A percentile compares a stretch with the other conserved stretches of the same genome.
Evolutionary conservation across 805 yeast genomes (phyloP).

Genomic region (Nakazawaea ishiwadae): DNA sequence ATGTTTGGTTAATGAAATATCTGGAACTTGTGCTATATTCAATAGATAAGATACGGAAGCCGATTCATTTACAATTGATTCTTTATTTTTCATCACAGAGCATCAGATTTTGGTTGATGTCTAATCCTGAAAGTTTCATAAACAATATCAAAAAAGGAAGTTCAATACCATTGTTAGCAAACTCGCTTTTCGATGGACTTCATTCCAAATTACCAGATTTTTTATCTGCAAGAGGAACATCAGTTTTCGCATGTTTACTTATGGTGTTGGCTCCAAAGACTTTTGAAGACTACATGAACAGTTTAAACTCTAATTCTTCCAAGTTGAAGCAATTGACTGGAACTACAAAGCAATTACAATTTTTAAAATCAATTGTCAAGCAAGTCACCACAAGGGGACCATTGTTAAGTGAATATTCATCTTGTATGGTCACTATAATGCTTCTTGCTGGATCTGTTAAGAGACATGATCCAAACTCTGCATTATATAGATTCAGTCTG

Average conservation of each 20-base stretch:
- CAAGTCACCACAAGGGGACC: slow-evolving; percentile 9
- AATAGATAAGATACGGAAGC: slow-evolving; percentile 32
- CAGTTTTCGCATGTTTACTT: slow-evolving; percentile 27
- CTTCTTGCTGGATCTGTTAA: slow-evolving; percentile 10
- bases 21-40: slow-evolving; percentile 34
- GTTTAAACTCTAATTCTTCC: slow-evolving; percentile 1
- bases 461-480: slow-evolving; percentile 7
- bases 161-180: slow-evolving; percentile 5
- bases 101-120: slow-evolving; percentile 43
- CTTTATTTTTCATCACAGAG: slow-evolving; percentile 42
- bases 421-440: slow-evolving; percentile 12
- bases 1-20: slow-evolving; percentile 27
- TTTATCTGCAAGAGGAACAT: slow-evolving; percentile 1
- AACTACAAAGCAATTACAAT: slow-evolving; percentile 4
- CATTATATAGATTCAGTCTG: slow-evolving; percentile 7
- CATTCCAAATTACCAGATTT: slow-evolving; percentile 8
- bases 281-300: slow-evolving; percentile 22
- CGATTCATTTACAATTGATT: slow-evolving; percentile 40
- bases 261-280: slow-evolving; percentile 28
- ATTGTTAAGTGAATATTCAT: slow-evolving; percentile 1
- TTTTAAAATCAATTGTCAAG: slow-evolving; percentile 9
- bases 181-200: slow-evolving; percentile 8
- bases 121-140: slow-evolving; percentile 42
- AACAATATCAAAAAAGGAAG: slow-evolving; percentile 16
- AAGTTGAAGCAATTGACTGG: slow-evolving; percentile 1